Base-by-base conservation (phyloP, 2,329 filamentous ascomycete species). In the Dactylonectria estremocensis region DNA sequence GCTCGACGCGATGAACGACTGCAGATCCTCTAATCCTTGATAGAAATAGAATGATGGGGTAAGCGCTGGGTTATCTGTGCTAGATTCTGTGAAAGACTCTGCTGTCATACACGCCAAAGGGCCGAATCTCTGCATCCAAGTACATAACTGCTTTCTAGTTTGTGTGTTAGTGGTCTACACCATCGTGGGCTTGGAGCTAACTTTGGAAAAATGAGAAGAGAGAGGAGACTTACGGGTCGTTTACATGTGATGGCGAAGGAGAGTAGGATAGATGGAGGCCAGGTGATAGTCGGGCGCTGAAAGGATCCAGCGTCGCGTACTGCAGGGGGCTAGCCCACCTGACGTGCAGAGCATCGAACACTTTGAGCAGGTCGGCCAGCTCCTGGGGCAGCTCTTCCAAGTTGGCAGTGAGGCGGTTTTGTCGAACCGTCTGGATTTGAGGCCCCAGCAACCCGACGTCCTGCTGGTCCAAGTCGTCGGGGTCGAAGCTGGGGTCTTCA, bases 241-340 rank as follows among this genome's bases (percentile, higher is more conserved):
- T 50, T 31, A 64, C 62, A 49, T 31, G 48, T 45, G 68, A 48
- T 28, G 61, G 62, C 11, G 60, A 28, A 0, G 92, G 92, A 0
- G 92, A 93, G 77, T 91, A 95, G 74, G 93, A 93, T 28, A 95
- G 84, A 83, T 98, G 95, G 22, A 98, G 83, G 3, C 95, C 95
- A 0, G 95, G 91, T 2, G 94, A 90, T 14, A 95, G 80, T 66
- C 93, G 89, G 58, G 94, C 94, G 49, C 89, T 84, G 75, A 96
- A 92, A 2, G 95, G 95, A 45, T 91, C 86, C 50, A 91, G 83
- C 1, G 88, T 83, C 45, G 88, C 83, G 77, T 91, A 91, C 2
- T 85, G 75, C 7, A 77, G 74, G 2, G 89, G 83, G 14, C 90
- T 89, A n/a, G 89, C 87, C 93, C 95, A 97, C 78, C 92, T 89